Conservation (phyloP, 495 filamentous ascomycete genomes). For the Penicillium riverlandense region DNA sequence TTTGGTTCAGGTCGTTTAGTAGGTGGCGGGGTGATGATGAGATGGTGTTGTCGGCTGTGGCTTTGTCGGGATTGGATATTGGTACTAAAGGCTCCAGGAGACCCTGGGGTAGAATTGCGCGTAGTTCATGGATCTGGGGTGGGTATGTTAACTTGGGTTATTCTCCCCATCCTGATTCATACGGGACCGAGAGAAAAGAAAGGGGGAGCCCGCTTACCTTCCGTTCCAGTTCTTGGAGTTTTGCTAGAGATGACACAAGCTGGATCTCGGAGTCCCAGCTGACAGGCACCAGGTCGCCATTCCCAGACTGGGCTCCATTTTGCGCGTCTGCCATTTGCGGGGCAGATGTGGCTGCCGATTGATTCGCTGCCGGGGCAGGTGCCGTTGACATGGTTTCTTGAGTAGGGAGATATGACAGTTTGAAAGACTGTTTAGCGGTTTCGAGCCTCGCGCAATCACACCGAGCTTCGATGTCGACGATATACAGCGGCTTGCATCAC, state of each 20-base stretch:
- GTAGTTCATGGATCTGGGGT: slow-evolving; percentile 34
- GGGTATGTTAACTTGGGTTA: neutral
- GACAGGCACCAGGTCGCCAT: neutral
- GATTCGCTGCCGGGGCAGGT: neutral
- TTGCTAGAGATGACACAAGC: slow-evolving; percentile 35
- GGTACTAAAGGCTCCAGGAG: slow-evolving; percentile 29
- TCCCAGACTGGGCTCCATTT: neutral
- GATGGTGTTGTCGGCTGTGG: slow-evolving; percentile 4
- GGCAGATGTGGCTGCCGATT: neutral
- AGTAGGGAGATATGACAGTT: neutral
- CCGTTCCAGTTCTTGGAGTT: slow-evolving; percentile 35
- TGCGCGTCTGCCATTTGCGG: neutral
- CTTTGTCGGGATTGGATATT: slow-evolving; percentile 20
- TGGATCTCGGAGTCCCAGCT: slow-evolving; percentile 32
- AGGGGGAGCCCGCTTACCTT: slow-evolving; percentile 14
- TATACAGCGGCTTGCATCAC: no score
- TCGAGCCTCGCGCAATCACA: no score
- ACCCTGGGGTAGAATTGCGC: slow-evolving; percentile 31
- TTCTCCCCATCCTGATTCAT: neutral
- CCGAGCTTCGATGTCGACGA: no score
- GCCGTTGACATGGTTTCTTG: neutral
- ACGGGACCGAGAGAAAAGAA: no score
- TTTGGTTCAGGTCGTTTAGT: slow-evolving; percentile 17
- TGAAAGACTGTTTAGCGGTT: no score
- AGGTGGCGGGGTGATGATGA: slow-evolving; percentile 23